Percentiles rank a stretch among this genome's conserved stretches.
Evolutionary conservation across 106 monocot genomes (phyloP).

Genomic region (Phalaenopsis equestris): DNA sequence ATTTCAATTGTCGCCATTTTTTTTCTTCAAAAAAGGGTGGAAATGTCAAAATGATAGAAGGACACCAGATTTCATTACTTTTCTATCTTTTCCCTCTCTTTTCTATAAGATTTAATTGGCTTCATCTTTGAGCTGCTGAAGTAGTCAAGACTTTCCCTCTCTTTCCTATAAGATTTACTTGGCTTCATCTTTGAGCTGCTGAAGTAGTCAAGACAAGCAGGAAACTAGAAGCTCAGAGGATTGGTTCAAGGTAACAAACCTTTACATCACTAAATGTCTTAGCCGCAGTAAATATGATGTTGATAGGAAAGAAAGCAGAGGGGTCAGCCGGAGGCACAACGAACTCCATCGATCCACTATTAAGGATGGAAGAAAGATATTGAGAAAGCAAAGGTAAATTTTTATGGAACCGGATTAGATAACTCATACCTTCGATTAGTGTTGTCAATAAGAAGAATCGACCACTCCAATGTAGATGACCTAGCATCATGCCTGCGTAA

Average conservation of each 20-base stretch:
- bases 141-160: background rate
- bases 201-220: background rate
- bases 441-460: constrained; percentile 87
- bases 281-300: constrained; percentile 64
- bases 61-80: background rate
- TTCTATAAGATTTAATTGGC: background rate
- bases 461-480: constrained; percentile 87
- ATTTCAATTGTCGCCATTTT: background rate
- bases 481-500: constrained; percentile 73
- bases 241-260: constrained; percentile 23
- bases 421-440: constrained; percentile 75
- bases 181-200: background rate
- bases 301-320: constrained; percentile 84
- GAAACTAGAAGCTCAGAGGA: background rate
- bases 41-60: background rate
- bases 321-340: constrained; percentile 78
- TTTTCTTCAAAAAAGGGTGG: background rate
- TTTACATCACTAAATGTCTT: constrained; percentile 85
- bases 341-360: constrained; percentile 98
- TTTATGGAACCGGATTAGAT: background rate
- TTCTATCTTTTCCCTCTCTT: background rate
- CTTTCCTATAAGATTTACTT: background rate
- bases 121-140: background rate
- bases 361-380: background rate
- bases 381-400: background rate